A percentile compares a stretch with the other conserved stretches of the same genome.
Conservation (phyloP, 345 rosid genomes). For the Eucalyptus cloeziana region DNA sequence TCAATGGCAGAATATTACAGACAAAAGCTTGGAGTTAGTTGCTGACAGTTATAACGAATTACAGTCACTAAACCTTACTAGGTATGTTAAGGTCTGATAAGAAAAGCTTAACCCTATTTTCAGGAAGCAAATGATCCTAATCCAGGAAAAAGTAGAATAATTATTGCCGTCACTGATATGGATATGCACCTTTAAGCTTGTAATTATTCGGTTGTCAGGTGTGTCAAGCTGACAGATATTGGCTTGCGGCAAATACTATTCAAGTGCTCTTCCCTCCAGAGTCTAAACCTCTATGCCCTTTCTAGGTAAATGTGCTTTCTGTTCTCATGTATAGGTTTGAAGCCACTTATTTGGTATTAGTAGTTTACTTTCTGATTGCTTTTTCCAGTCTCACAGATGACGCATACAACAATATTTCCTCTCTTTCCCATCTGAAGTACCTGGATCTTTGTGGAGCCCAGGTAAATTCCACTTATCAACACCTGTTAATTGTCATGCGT, state of each 20-base stretch:
- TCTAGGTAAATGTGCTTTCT: slow-evolving; percentile 35
- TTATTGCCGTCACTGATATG: rapidly evolving
- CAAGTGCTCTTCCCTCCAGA: slow-evolving; percentile 51
- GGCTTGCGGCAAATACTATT: slow-evolving; percentile 58
- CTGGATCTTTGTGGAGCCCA: slow-evolving; percentile 94
- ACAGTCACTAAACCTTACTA: slow-evolving; percentile 61
- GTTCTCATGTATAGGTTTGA: background rate
- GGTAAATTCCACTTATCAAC: slow-evolving; percentile 17
- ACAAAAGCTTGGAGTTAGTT: slow-evolving; percentile 60
- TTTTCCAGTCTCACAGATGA: slow-evolving; percentile 61
- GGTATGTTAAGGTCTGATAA: slow-evolving; percentile 26
- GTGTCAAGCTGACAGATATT: slow-evolving; percentile 71
- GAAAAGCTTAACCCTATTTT: background rate
- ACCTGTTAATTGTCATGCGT: background rate
- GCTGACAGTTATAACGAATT: slow-evolving; percentile 58
- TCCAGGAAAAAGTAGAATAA: background rate
- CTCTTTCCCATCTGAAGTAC: slow-evolving; percentile 41
- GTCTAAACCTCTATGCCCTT: slow-evolving; percentile 85
- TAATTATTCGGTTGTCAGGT: slow-evolving; percentile 22
- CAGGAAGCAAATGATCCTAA: background rate
- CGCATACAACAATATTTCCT: slow-evolving; percentile 59
- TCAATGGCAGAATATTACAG: slow-evolving; percentile 49
- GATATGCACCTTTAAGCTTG: background rate
- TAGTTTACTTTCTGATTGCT: background rate
- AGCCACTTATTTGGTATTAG: background rate